These are phyloP conservation scores for Saturnispora bothae DNA, from an alignment of 805 yeast species.

Conservation along the genomic window DNA sequence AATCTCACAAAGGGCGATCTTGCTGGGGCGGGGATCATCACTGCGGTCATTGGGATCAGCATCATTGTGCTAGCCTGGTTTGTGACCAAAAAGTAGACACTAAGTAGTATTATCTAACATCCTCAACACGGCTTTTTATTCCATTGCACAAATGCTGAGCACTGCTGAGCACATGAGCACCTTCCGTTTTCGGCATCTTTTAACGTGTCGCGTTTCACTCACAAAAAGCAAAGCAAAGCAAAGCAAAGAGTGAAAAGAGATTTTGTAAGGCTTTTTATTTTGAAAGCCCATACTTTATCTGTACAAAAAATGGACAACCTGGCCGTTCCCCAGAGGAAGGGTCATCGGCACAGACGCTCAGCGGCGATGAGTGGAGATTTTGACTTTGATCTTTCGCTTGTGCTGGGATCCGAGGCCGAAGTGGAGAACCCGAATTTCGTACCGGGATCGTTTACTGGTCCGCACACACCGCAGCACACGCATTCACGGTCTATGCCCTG, in stretches of 20 bases:
- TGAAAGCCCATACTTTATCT: too few relatives aligned
- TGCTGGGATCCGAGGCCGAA: too few relatives aligned
- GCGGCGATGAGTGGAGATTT: conserved; percentile 87
- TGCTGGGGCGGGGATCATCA: conserved; percentile 64
- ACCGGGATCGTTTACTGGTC: conserved; percentile 6
- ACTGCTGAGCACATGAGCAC: too few relatives aligned
- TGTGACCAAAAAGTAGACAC: not conserved
- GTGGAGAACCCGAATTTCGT: not conserved
- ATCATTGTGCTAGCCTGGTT: conserved; percentile 15
- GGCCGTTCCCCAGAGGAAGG: conserved; percentile 24
- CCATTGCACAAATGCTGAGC: too few relatives aligned
- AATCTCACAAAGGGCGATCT: conserved; percentile 35
- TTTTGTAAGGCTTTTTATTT: too few relatives aligned
- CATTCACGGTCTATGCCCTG: conserved; percentile 14
- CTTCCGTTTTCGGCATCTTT: too few relatives aligned
- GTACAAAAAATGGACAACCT: conserved; percentile 6
- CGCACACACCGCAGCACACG: conserved; percentile 9
- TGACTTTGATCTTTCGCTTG: conserved; percentile 29
- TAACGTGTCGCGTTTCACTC: too few relatives aligned
- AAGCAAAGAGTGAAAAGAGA: too few relatives aligned
- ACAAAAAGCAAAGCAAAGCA: too few relatives aligned
- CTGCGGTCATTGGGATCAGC: conserved; percentile 39
- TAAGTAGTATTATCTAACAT: too few relatives aligned
- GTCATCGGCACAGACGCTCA: conserved; percentile 75
- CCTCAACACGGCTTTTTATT: too few relatives aligned